Conservation (phyloP, 306 rosid species). For the Acacia melanoxylon region DNA sequence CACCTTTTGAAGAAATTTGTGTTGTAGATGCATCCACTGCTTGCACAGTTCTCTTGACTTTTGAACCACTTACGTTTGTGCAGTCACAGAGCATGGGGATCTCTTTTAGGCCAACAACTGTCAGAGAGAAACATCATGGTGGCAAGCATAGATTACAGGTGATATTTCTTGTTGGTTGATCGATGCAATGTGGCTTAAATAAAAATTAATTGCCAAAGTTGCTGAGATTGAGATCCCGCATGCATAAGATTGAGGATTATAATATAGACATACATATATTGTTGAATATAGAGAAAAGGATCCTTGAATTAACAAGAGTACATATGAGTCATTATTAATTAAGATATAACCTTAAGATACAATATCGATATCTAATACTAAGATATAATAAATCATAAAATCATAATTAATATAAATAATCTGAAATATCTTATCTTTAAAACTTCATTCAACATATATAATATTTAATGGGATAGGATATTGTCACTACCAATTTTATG, state of each 20-base stretch:
- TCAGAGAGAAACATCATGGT: constrained; percentile 89
- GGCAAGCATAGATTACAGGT: constrained; percentile 98
- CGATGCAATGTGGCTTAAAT: constrained; percentile 1
- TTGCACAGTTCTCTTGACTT: constrained; percentile 17
- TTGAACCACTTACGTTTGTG: constrained; percentile 30
- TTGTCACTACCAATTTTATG: too few species aligned
- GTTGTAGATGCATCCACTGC: background rate
- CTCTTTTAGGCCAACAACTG: constrained; percentile 86
- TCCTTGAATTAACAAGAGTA: too few species aligned
- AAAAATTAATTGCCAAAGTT: background rate
- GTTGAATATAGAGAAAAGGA: too few species aligned
- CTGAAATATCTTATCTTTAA: too few species aligned
- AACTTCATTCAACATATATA: too few species aligned
- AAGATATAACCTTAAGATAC: too few species aligned
- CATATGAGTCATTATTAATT: too few species aligned
- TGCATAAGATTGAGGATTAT: background rate
- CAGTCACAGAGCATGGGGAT: constrained; percentile 96
- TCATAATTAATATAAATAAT: too few species aligned
- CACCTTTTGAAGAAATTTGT: background rate
- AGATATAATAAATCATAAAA: too few species aligned
- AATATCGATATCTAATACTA: too few species aligned
- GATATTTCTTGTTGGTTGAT: constrained; percentile 11
- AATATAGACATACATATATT: background rate
- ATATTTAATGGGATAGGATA: background rate
- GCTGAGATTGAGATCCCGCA: too few species aligned